Base-by-base conservation (phyloP, 139 green algal genomes). In the Closterium sp. region DNA sequence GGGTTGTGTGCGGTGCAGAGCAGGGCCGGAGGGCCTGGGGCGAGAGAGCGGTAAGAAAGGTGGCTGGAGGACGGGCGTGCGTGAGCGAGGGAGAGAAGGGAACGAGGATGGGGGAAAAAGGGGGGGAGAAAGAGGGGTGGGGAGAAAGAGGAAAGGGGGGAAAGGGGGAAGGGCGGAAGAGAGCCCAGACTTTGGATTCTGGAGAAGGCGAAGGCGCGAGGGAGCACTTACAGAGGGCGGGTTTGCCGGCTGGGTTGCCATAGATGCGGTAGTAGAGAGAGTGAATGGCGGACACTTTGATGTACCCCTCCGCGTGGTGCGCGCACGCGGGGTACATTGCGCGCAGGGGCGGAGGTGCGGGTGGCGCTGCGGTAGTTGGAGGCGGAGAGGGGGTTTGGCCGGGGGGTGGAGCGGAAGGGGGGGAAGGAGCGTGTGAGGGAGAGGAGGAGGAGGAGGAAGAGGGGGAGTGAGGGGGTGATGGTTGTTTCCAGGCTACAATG, bases 211-310 rank as follows among this genome's bases (percentile, higher is more conserved):
- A 79, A 13, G 19, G 62, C 17, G 17, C 13, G 62, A 79, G 62
- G 13, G 62, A 13, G 17, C 62, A 79, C 62, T 89, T 5, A 93
- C 91, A 93, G 0, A 93, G 30, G 29, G 91, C 91, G 9, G 91
- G 91, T 86, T 86, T 91, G 50, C 91, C 91, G 10, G 62, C 73
- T 28, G 86, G 91, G 91, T 93, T 93, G 87, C 91, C 91, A 10
- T 86, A 93, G 28, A 93, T 28, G 86, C 91, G 32, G 91, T 91
- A 93, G 88, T 93, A 89, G 86, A 93, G 70, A n/a, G 85, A 92
- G 86, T 93, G 91, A 4, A 91, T 50, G 17, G 62, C 32, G 22
- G 91, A 93, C 4, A 91, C 91, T 86, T 91, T n/a, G 2, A 93
- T 10, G 32, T 86, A 21, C 28, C 91, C 91, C 88, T 93, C 30